Evolutionary conservation across 2,329 filamentous ascomycete genomes (phyloP).

Genomic region (Pseudogymnoascus sp.): DNA sequence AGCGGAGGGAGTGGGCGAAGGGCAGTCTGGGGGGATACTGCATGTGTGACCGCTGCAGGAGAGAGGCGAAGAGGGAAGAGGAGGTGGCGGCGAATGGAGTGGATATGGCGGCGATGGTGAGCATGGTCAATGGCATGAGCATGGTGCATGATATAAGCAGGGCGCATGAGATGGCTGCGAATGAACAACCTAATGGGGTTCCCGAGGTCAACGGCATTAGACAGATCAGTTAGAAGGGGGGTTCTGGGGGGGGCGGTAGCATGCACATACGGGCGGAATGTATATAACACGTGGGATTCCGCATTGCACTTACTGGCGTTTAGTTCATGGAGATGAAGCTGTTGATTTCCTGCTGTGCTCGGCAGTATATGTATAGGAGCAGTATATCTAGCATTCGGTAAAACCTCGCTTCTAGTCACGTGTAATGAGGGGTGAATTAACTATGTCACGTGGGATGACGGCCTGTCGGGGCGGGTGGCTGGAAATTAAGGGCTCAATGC

Average conservation of each 20-base stretch:
- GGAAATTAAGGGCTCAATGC: not conserved
- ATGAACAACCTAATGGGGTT: not conserved
- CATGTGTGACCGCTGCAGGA: slow-evolving; percentile 73
- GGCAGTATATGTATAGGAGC: not conserved
- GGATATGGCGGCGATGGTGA: not conserved
- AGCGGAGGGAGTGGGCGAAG: slow-evolving; percentile 79
- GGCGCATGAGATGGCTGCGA: not conserved
- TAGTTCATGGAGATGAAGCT: not conserved
- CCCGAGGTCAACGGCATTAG: not conserved
- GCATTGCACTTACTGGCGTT: not conserved
- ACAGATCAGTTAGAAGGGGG: not conserved
- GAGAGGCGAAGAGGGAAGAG: slow-evolving; percentile 48
- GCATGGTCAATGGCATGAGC: not conserved
- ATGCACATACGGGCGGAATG: not conserved
- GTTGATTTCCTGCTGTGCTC: not conserved
- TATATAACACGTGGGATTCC: slow-evolving; percentile 6
- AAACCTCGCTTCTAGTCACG: not conserved
- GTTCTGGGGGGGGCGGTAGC: not conserved
- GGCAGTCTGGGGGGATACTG: slow-evolving; percentile 86
- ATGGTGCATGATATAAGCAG: not conserved
- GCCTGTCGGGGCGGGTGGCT: not conserved
- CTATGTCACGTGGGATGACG: not conserved
- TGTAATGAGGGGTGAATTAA: not conserved
- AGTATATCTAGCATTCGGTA: not conserved
- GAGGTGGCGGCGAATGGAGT: not conserved